Base-by-base conservation (phyloP, 2,329 filamentous ascomycete genomes). In the Akanthomyces lecanii region DNA sequence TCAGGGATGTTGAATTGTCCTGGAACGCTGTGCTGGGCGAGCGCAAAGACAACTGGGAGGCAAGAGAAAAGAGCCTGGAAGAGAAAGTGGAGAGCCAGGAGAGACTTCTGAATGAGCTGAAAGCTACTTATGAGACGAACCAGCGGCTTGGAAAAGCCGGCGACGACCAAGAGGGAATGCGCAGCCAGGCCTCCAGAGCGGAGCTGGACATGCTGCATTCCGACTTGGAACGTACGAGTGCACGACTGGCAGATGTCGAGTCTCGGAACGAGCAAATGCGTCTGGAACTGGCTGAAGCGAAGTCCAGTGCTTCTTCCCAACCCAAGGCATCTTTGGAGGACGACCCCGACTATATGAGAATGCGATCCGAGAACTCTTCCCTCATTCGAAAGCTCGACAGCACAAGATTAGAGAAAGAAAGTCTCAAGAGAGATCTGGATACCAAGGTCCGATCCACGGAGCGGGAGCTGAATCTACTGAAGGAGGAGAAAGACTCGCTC, bases 1-100 rank as follows among this genome's bases (percentile, higher is more conserved):
- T 96, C 64, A 96, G 93, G 76, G 93, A 97, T 67, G 88, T 98
- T 2, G 92, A 98, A 76, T 79, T 85, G 16, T 95, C 92, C 3
- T 99, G 95, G 94, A 85, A 86, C 14, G 92, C 91, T 28, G 93
- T 97, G 5, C 75, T 99, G 57, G 88, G 90, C 63, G 95, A 99
- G 80, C 97, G 97, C 77, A 89, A 91, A 70, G 92, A 94, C 74
- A 99, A 99, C 72, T 99, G 95, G 95, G 88, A 90, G 61, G 88
- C 94, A 10, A 97, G 96, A 73, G 95, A 99, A 78, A 91, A 90
- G 78, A 87, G 85, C 33, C 77, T 97, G 64, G 92, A 97, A 71
- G 94, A 98, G 69, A 98, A 97, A 77, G 82, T 96, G 3, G 94
- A 97, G 74, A 96, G 89, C 69, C 94, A 99, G 73, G 95, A 99